Conservation (phyloP, 345 rosid species). For the Populus pruinosa region DNA sequence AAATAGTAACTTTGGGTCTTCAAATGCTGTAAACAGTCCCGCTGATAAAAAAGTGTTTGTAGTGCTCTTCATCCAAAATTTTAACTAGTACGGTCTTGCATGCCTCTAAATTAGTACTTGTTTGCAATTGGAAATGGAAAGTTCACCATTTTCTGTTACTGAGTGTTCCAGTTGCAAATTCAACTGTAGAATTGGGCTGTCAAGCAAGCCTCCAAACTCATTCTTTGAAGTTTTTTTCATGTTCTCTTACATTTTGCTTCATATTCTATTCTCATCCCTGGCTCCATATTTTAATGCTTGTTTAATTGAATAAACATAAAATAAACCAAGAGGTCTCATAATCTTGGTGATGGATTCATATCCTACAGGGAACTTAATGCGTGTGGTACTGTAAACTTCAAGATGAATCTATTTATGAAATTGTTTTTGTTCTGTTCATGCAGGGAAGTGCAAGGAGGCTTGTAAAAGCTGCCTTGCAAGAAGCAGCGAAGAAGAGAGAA, state of each 20-base stretch:
- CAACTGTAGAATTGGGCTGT: neutral
- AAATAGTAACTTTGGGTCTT: neutral
- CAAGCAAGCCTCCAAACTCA: neutral
- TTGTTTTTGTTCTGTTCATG: slow-evolving; percentile 1
- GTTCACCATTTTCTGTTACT: neutral
- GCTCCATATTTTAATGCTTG: neutral
- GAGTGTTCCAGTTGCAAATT: neutral
- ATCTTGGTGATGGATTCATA: neutral
- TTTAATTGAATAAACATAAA: neutral
- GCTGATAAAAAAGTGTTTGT: neutral
- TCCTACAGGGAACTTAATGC: neutral
- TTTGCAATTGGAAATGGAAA: neutral
- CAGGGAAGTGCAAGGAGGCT: slow-evolving; percentile 86
- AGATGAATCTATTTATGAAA: neutral
- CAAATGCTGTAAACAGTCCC: neutral
- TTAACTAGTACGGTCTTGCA: neutral
- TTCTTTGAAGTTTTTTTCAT: neutral
- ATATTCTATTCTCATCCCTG: neutral
- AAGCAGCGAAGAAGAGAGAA: slow-evolving; percentile 91
- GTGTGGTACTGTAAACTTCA: neutral
- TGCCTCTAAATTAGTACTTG: neutral
- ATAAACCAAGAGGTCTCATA: neutral
- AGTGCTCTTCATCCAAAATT: neutral
- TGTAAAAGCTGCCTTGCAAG: slow-evolving; percentile 77
- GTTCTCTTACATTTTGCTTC: neutral